Evolutionary conservation across 306 rosid genomes (phyloP).

Genomic region (Trichosanthes truncata): DNA sequence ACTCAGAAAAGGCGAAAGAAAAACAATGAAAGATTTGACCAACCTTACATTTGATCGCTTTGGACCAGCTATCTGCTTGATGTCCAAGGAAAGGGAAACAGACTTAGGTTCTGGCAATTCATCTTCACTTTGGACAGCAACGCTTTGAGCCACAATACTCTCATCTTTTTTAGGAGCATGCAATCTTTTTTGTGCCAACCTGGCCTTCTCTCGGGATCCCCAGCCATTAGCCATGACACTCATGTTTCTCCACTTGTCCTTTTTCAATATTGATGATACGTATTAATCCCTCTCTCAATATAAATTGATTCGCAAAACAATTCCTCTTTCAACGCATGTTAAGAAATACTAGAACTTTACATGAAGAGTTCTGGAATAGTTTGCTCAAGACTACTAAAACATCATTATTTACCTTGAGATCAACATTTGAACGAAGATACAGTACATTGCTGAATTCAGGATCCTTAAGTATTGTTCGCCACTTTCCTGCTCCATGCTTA

Average conservation of each 20-base stretch:
- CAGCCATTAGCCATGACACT: conserved; percentile 93
- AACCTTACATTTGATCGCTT: conserved; percentile 72
- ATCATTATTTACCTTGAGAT: conserved; percentile 62
- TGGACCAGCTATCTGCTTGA: conserved; percentile 38
- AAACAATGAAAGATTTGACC: conserved; percentile 8
- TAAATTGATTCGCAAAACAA: not conserved
- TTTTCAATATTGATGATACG: conserved; percentile 3
- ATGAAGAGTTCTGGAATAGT: not conserved
- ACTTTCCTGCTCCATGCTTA: conserved; percentile 95
- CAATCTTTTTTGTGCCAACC: conserved; percentile 47
- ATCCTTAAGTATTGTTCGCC: conserved; percentile 95
- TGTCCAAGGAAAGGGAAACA: conserved; percentile 45
- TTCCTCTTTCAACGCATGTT: not conserved
- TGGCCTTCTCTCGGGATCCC: conserved; percentile 80
- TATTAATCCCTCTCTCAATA: not conserved
- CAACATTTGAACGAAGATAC: conserved; percentile 86
- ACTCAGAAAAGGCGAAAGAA: not conserved
- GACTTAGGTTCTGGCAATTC: conserved; percentile 53
- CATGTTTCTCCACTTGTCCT: conserved; percentile 99
- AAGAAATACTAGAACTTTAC: not conserved
- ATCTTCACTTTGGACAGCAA: conserved; percentile 63
- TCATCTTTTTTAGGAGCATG: conserved; percentile 63
- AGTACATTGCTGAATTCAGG: conserved; percentile 73
- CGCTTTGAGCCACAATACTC: conserved; percentile 21
- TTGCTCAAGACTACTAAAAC: not conserved